Evolutionary conservation across 805 yeast species (phyloP), one percentile per base, ranked within the genome.

Genomic region (Cyberlindnera americana): DNA sequence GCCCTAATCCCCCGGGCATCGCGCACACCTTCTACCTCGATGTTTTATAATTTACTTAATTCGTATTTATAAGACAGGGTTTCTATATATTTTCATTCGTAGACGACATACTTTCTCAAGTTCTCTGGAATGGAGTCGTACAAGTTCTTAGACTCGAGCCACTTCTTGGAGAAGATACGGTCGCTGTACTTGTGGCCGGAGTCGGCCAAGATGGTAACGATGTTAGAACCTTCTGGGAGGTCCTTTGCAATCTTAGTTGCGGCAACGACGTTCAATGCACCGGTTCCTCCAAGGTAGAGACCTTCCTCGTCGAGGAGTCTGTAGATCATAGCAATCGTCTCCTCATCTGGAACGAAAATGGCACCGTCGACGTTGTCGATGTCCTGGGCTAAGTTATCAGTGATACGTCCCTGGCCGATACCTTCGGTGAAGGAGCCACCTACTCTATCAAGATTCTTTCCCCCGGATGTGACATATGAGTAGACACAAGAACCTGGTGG

Each of bases 341-440:
- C 83, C 41, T 73, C 83, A 64, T 90, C 97, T 2, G 89, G 77
- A 37, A 90, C 77, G 49, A 75, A 73, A 35, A 85, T 62, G 1
- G 96, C 95, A 51, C 82, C 95, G 57, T 90, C 96, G 26, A 87
- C 70, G 23, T 81, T 60, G 8, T 72, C 81, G 21, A 88, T 66
- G 47, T 87, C 96, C 31, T 78, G 83, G 14, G 69, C 70, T 61
- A 90, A 71, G 61, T 90, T 90, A 47, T 76, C 83, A 6, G 96
- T 90, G 53, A 90, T 83, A 53, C 97, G 75, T 33, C 96, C 96
- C 65, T 90, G 97, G 21, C 97, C 97, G 65, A 90, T 88, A 23
- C 97, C 97, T 66, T 90, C 97, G 21, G 96, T 90, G 62, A 90
- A 88, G 0, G 95, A 83, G 3, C 87, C 77, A 22, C 97, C 97